Percentiles rank a stretch among this genome's conserved stretches.
Conservation (phyloP, 192 early-diverging fungal species). For the Backusella sp. region DNA sequence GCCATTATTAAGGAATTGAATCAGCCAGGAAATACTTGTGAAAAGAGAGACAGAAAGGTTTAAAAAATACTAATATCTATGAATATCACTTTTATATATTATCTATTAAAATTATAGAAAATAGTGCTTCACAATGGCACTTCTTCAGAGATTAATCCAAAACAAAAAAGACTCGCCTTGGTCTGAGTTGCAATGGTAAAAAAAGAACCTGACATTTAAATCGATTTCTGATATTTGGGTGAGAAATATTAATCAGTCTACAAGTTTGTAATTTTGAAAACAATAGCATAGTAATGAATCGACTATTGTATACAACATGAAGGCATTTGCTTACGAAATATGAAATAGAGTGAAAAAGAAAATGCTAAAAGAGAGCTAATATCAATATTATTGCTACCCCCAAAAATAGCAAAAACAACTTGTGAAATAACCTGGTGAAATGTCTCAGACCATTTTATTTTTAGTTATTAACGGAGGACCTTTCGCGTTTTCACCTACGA, state of each 20-base stretch:
- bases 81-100: neutral
- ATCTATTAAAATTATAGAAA: neutral
- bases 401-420: neutral
- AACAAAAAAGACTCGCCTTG: neutral
- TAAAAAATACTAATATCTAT: neutral
- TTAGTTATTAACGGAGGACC: neutral
- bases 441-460: constrained; percentile 3
- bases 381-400: neutral
- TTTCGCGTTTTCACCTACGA: neutral
- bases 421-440: neutral
- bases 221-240: neutral
- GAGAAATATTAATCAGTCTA: neutral
- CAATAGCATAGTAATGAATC: neutral
- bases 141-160: neutral
- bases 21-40: too few species aligned
- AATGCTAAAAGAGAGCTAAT: neutral
- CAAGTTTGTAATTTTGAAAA: neutral
- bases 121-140: neutral
- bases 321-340: neutral
- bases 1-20: too few species aligned
- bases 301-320: neutral
- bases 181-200: neutral
- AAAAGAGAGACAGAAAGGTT: too few species aligned
- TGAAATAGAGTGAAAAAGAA: neutral
- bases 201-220: neutral